Evolutionary conservation across 1,139 yeast species (phyloP), one percentile per base, ranked within the genome.

Genomic region (Kodamaea arcana): DNA sequence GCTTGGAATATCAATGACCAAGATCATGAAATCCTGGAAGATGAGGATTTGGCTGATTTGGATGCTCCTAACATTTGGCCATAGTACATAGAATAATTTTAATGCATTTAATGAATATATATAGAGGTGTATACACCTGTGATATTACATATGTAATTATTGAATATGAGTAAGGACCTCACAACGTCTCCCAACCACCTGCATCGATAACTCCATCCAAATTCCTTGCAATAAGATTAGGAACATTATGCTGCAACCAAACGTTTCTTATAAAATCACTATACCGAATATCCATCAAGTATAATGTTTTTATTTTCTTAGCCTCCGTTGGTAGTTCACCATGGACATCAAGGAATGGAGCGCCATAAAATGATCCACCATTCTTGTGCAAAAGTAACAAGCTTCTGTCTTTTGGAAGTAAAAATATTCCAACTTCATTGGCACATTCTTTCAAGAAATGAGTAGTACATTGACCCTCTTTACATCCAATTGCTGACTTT

Each of bases 151-250:
- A n/a, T n/a, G n/a, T n/a, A n/a, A n/a, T n/a, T n/a, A n/a, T n/a
- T n/a, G n/a, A n/a, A n/a, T n/a, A n/a, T n/a, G n/a, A n/a, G n/a
- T n/a, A n/a, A n/a, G n/a, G n/a, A n/a, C n/a, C n/a, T 49, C 64
- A 90, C 51, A 90, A 64, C 1, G 97, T 86, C 48, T 84, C 94
- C 98, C 98, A 92, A 1, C 97, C 97, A 10, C 97, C 97, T 24
- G 84, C 78, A 58, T 92, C 97, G 24, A 81, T 61, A 6, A 75
- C 78, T 30, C 81, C 78, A 47, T 90, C 97, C 23, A 92, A 68
- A 44, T 79, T 80, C 45, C 97, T 69, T 1, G 87, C 90, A 30
- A 90, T 80, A 37, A 72, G 69, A 47, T 86, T 87, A 2, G 88
- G 82, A 11, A 86, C 68, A 49, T 84, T 85, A 52, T 88, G 94